These are phyloP conservation scores for Coemansia sp. DNA, from an alignment of 192 early-diverging fungal genomes.

Conservation along the genomic window DNA sequence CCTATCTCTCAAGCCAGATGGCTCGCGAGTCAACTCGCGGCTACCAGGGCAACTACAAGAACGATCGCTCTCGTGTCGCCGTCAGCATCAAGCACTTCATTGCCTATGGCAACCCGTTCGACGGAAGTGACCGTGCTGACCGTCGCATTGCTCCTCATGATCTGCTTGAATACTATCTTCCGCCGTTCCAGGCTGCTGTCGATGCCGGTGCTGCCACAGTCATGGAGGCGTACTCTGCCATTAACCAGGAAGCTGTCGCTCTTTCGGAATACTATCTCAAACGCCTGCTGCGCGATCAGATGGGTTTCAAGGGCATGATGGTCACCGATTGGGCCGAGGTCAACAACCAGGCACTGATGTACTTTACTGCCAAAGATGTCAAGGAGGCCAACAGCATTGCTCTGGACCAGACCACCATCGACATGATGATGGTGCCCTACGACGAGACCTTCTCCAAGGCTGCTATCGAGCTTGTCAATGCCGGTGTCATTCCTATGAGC, in stretches of 20 bases:
- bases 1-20: conserved; percentile 58
- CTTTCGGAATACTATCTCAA: conserved; percentile 59
- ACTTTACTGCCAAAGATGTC: conserved; percentile 32
- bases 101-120: conserved; percentile 62
- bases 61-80: conserved; percentile 60
- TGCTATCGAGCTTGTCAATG: conserved; percentile 37
- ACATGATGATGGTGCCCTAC: conserved; percentile 61
- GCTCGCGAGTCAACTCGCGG: conserved; percentile 56
- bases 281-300: conserved; percentile 54
- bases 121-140: conserved; percentile 39
- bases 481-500: conserved; percentile 17
- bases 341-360: conserved; percentile 51
- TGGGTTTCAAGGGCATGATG: conserved; percentile 58
- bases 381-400: conserved; percentile 41
- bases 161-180: conserved; percentile 64
- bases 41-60: conserved; percentile 68
- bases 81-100: conserved; percentile 71
- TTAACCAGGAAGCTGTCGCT: conserved; percentile 62
- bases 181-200: conserved; percentile 61
- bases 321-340: conserved; percentile 61
- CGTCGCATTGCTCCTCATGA: conserved; percentile 56
- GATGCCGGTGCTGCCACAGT: conserved; percentile 62
- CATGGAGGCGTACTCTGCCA: conserved; percentile 64
- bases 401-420: conserved; percentile 44
- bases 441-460: conserved; percentile 49